These are phyloP conservation scores for Vinca minor DNA, from an alignment of 257 asterid species.

Conservation along the genomic window DNA sequence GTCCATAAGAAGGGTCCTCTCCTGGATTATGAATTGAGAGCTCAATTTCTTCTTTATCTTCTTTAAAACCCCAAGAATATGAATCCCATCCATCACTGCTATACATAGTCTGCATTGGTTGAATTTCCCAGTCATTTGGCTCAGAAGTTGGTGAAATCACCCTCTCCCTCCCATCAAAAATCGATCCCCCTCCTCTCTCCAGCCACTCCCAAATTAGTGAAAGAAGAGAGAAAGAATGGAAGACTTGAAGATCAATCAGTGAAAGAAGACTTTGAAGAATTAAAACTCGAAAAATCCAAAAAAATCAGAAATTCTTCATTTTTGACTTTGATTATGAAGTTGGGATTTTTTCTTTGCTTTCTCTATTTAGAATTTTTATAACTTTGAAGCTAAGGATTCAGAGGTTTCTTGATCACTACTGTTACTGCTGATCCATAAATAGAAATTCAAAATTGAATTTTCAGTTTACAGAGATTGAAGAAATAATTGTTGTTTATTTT, in stretches of 20 bases:
- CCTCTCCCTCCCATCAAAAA: no score
- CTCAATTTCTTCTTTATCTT: constrained; percentile 33
- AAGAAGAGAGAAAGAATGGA: no score
- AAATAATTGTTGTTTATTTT: background rate
- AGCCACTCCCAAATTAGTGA: no score
- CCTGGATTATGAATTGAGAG: constrained; percentile 57
- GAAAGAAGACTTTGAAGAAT: no score
- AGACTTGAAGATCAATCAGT: no score
- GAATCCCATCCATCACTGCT: constrained; percentile 79
- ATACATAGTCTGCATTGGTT: constrained; percentile 71
- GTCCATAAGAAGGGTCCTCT: constrained; percentile 67
- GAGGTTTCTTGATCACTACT: background rate
- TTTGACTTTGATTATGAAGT: constrained; percentile 10
- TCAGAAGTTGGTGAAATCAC: constrained; percentile 33
- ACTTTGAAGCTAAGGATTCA: background rate
- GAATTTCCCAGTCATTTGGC: constrained; percentile 45
- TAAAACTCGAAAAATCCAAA: no score
- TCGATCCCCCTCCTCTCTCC: no score
- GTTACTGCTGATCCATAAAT: background rate
- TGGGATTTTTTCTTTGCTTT: background rate
- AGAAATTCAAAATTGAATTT: background rate
- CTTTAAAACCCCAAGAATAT: constrained; percentile 62
- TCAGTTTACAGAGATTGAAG: no score
- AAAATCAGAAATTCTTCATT: background rate
- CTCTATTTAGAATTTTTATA: background rate